Base-by-base conservation (phyloP, 345 rosid genomes). In the Dipteronia sinensis region DNA sequence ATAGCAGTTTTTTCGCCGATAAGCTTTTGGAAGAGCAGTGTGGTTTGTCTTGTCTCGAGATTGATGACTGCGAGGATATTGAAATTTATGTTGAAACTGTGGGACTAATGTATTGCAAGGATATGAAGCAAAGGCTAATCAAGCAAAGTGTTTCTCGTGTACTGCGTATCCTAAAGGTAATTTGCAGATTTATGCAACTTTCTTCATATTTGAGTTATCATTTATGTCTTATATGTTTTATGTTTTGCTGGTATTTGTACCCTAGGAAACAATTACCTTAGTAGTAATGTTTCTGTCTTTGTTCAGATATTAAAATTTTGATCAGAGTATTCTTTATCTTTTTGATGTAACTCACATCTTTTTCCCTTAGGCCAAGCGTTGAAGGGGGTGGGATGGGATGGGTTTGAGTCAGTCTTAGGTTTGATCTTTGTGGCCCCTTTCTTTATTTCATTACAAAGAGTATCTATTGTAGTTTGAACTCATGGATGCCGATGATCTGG, bases 91-190 rank as follows among this genome's bases (percentile, higher is more conserved):
- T 96, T 44, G 99, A 96, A 86, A 91, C 98, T 31, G 90, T 96
- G 77, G 97, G 98, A 6, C 86, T 96, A 23, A 96, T 96, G 99
- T 96, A 96, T 81, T 92, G 98, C 86, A 92, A 89, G 79, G 99
- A 96, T n/a, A 88, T 94, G 94, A 96, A 90, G 85, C 99, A 92
- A 81, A 85, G 97, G 53, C 83, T 96, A 15, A 88, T 94, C 86
- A 96, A 96, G 85, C 97, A 94, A 85, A 94, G 88, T 72, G 98
- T 96, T 49, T 78, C 89, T 17, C 92, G 97, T 31, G 97, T 92
- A 51, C 97, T 96, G 53, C 93, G 93, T 63, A 82, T 96, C 73
- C 97, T 96, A 70, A 92, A 92, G 98, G 99, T 95, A 90, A 81
- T 77, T 78, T 67, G 22, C 65, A 5, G 20, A 66, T 63, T 62